phyloP scores from a whole-genome alignment of 2,329 filamentous ascomycete genomes.

The Alternaria sp. region DNA sequence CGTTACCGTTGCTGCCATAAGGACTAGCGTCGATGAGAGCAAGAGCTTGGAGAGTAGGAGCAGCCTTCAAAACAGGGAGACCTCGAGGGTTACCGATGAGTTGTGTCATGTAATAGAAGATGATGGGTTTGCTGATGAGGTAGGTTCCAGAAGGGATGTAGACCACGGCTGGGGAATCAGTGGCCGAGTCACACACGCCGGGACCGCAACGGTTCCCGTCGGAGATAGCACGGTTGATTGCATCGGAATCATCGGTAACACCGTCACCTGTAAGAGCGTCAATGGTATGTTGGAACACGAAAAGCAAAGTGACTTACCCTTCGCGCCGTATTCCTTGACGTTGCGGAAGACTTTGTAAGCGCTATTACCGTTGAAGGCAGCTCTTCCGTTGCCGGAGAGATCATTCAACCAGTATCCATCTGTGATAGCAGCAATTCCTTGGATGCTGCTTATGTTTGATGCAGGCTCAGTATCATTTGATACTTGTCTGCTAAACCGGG shows the following conservation, averaged over 20 bases:
- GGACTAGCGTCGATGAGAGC: slow-evolving; percentile 69
- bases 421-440: slow-evolving; percentile 11
- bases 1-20: slow-evolving; percentile 49
- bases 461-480: slow-evolving; percentile 3
- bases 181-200: slow-evolving; percentile 56
- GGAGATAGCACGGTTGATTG: slow-evolving; percentile 62
- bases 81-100: slow-evolving; percentile 68
- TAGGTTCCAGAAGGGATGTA: slow-evolving; percentile 70
- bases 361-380: slow-evolving; percentile 50
- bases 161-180: slow-evolving; percentile 64
- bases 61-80: slow-evolving; percentile 65
- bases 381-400: slow-evolving; percentile 54
- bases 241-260: slow-evolving; percentile 60
- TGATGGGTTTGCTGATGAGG: slow-evolving; percentile 58
- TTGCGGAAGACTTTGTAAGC: slow-evolving; percentile 57
- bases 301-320: slow-evolving; percentile 36
- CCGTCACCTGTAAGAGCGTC: slow-evolving; percentile 44
- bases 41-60: slow-evolving; percentile 61
- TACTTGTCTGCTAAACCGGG: slow-evolving; percentile 13
- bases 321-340: slow-evolving; percentile 57
- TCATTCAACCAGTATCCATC: slow-evolving; percentile 55
- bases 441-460: slow-evolving; percentile 9
- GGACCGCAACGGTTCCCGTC: slow-evolving; percentile 56
- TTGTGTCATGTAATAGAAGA: slow-evolving; percentile 71
- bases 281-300: slow-evolving; percentile 5